These are phyloP conservation scores for Nakazawaea pomicola DNA, from an alignment of 805 yeast genomes.

Conservation along the genomic window DNA sequence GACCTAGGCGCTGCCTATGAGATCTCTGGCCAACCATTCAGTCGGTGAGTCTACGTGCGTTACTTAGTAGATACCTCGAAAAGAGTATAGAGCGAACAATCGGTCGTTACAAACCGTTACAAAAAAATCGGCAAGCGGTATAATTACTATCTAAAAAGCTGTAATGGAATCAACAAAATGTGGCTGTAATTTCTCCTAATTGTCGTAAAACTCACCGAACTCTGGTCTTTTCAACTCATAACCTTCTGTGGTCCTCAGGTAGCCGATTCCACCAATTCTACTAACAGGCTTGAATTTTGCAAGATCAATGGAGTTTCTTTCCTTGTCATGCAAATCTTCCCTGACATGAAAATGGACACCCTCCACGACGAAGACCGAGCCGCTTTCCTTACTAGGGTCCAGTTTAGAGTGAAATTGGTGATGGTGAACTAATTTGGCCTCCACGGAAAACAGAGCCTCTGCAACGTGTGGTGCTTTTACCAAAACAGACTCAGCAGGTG, in stretches of 20 bases:
- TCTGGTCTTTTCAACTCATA: slow-evolving; percentile 43
- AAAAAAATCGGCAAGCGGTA: too few species aligned
- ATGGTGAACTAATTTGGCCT: slow-evolving; percentile 40
- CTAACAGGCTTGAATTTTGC: slow-evolving; percentile 47
- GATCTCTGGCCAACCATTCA: too few species aligned
- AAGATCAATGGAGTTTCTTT: slow-evolving; percentile 34
- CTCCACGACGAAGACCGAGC: slow-evolving; percentile 42
- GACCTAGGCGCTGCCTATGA: too few species aligned
- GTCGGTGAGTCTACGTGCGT: too few species aligned
- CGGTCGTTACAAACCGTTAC: too few species aligned
- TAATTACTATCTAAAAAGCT: too few species aligned
- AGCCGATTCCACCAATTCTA: slow-evolving; percentile 49
- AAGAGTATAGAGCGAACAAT: too few species aligned
- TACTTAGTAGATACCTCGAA: too few species aligned
- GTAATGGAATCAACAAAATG: too few species aligned
- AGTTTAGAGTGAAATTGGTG: slow-evolving; percentile 40
- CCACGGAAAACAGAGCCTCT: slow-evolving; percentile 57
- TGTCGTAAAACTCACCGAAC: slow-evolving; percentile 18
- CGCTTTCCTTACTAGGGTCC: slow-evolving; percentile 29
- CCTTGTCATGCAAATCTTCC: slow-evolving; percentile 45
- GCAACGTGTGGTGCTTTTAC: slow-evolving; percentile 56
- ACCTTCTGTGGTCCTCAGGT: slow-evolving; percentile 39
- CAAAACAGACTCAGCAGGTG: slow-evolving; percentile 35
- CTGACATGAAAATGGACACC: slow-evolving; percentile 54
- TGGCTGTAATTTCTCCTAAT: too few species aligned